A percentile compares a stretch with the other conserved stretches of the same genome.
Conservation (phyloP, 225 moss, liverwort and hornwort genomes). For the Pleurozium schreberi region DNA sequence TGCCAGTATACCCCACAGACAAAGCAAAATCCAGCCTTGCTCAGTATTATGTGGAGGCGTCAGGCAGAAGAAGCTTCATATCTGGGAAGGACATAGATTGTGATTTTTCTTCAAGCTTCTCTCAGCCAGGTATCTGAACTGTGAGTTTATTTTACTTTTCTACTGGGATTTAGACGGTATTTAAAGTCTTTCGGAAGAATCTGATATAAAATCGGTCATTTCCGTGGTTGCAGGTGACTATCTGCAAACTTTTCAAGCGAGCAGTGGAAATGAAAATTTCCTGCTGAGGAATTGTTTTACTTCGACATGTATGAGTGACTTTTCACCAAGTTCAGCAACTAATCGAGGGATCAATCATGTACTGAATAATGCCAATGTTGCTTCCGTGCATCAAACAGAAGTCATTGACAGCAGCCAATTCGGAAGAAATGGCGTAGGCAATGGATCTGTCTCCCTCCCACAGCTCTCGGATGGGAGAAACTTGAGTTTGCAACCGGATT, state of each 20-base stretch:
- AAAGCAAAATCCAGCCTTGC: constrained; percentile 56
- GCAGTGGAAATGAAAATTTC: constrained; percentile 32
- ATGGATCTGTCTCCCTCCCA: constrained; percentile 44
- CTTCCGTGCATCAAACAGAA: constrained; percentile 58
- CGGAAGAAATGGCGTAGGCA: constrained; percentile 29
- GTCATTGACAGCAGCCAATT: constrained; percentile 49
- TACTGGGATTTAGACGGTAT: neutral
- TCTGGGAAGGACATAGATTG: constrained; percentile 64
- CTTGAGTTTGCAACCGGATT: constrained; percentile 47
- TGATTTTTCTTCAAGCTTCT: constrained; percentile 55
- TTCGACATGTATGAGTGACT: constrained; percentile 42
- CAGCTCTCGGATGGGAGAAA: constrained; percentile 75
- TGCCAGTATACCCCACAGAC: constrained; percentile 80
- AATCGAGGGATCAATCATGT: constrained; percentile 47
- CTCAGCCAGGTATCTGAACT: constrained; percentile 23
- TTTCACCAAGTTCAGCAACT: constrained; percentile 56
- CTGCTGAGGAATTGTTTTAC: constrained; percentile 34
- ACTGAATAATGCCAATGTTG: constrained; percentile 35
- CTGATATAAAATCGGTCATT: neutral
- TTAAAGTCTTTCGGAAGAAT: neutral
- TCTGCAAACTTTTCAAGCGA: constrained; percentile 44
- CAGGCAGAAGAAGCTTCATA: constrained; percentile 52
- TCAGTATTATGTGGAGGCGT: constrained; percentile 55
- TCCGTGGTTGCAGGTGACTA: constrained; percentile 38
- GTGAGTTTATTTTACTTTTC: neutral